Conservation (phyloP, 108 stramenopile genomes). For the Seminavis robusta region DNA sequence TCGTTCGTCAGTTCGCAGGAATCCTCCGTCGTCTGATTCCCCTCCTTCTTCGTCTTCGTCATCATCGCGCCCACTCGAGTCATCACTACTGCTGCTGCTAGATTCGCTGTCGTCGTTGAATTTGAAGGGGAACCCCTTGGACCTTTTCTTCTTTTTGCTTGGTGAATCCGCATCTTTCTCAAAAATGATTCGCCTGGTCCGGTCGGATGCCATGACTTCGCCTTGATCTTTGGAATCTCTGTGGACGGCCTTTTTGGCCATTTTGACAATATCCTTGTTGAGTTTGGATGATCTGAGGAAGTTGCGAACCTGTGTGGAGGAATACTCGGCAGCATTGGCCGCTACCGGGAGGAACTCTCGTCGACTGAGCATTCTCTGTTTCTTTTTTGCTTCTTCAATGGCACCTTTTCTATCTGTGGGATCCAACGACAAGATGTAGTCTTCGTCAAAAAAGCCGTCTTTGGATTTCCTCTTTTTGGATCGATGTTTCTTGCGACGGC, state of each 20-base stretch:
- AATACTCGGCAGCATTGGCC: slow-evolving; percentile 82
- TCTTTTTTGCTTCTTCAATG: slow-evolving; percentile 66
- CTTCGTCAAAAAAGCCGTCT: slow-evolving; percentile 30
- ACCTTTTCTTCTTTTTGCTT: too few species aligned
- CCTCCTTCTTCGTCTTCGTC: slow-evolving; percentile 5
- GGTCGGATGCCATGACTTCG: slow-evolving; percentile 36
- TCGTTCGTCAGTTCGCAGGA: slow-evolving; percentile 3
- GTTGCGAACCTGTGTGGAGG: slow-evolving; percentile 84
- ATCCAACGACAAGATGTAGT: slow-evolving; percentile 72
- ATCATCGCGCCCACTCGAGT: not conserved
- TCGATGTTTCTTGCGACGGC: not conserved
- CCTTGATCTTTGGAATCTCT: slow-evolving; percentile 24
- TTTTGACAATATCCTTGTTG: slow-evolving; percentile 48
- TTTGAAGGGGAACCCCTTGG: too few species aligned
- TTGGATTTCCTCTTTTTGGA: too few species aligned
- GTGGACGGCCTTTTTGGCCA: slow-evolving; percentile 37
- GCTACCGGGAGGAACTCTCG: slow-evolving; percentile 92
- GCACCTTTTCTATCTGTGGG: slow-evolving; percentile 64
- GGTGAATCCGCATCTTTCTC: too few species aligned
- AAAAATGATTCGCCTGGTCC: slow-evolving; percentile 35
- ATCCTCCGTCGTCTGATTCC: not conserved
- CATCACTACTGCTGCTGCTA: not conserved
- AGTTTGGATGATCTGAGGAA: slow-evolving; percentile 76
- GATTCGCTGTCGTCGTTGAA: slow-evolving; percentile 1
- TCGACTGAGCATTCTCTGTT: slow-evolving; percentile 81